phyloP scores from a whole-genome alignment of 805 yeast species.

The Candida quercuum region DNA sequence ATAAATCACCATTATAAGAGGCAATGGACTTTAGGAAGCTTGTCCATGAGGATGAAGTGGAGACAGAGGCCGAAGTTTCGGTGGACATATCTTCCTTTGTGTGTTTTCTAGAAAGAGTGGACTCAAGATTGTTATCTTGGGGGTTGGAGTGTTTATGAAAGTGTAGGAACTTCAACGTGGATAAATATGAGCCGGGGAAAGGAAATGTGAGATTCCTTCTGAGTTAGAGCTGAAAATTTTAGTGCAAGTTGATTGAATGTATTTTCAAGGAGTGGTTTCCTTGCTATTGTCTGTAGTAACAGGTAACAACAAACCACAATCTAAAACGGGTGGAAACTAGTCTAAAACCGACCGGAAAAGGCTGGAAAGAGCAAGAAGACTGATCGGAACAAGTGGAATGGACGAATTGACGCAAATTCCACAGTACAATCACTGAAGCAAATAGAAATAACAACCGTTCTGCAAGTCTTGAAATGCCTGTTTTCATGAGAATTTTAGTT shows the following conservation, averaged over 20 bases:
- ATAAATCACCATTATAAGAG: constrained; percentile 87
- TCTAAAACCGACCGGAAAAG: not conserved
- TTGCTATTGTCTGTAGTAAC: too few species aligned
- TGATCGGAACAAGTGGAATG: not conserved
- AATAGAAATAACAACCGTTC: too few species aligned
- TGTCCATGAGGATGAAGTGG: constrained; percentile 67
- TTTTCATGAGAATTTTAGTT: not conserved
- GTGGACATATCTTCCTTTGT: constrained; percentile 22
- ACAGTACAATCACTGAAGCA: not conserved
- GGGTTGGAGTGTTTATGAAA: constrained; percentile 5
- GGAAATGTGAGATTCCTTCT: too few species aligned
- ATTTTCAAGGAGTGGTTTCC: too few species aligned
- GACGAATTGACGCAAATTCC: not conserved
- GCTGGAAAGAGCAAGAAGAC: not conserved
- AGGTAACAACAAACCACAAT: not conserved
- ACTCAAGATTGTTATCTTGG: constrained; percentile 3
- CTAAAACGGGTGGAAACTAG: not conserved
- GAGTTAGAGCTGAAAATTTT: too few species aligned
- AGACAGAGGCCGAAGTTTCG: constrained; percentile 19
- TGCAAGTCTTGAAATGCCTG: not conserved
- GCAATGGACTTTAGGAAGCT: constrained; percentile 87
- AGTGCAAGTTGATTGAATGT: too few species aligned
- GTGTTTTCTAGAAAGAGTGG: constrained; percentile 1
- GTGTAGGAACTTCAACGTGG: constrained; percentile 19
- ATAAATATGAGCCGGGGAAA: too few species aligned